A percentile compares a stretch with the other conserved stretches of the same genome.
Conservation (phyloP, 306 rosid genomes). For the Cicer bijugum region DNA sequence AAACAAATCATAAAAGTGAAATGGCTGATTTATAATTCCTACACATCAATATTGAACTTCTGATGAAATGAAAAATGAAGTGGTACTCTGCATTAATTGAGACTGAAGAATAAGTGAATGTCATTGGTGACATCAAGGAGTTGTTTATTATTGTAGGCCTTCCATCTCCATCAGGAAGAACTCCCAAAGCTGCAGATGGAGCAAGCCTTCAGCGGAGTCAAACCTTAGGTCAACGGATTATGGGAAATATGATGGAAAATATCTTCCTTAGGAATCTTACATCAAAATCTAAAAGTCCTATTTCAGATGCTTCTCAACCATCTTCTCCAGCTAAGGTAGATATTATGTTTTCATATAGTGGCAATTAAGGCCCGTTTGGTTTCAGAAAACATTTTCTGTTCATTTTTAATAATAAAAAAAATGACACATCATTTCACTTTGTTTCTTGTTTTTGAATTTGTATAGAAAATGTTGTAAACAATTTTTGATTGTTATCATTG, state of each 20-base stretch:
- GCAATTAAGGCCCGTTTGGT: neutral
- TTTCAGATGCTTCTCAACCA: conserved; percentile 77
- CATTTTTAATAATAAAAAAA: conserved; percentile 4
- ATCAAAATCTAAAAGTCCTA: conserved; percentile 67
- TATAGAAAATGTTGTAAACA: neutral
- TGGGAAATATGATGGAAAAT: conserved; percentile 95
- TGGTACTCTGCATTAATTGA: conserved; percentile 32
- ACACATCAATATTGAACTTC: conserved; percentile 20
- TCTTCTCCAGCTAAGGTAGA: conserved; percentile 93
- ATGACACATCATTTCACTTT: neutral
- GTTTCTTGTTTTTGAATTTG: conserved; percentile 4
- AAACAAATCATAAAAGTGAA: conserved; percentile 24
- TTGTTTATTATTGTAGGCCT: conserved; percentile 63
- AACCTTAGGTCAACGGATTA: conserved; percentile 93
- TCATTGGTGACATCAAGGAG: conserved; percentile 30
- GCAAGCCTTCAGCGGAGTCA: conserved; percentile 76
- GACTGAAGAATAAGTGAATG: conserved; percentile 32
- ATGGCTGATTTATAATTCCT: conserved; percentile 9
- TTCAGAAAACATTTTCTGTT: neutral
- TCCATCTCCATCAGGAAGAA: conserved; percentile 81
- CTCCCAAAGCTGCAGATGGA: conserved; percentile 63
- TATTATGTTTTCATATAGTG: conserved; percentile 41
- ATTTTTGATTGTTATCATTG: conserved; percentile 1
- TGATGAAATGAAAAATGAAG: conserved; percentile 24
- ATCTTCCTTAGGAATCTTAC: conserved; percentile 87